Evolutionary conservation across 2,329 filamentous ascomycete genomes (phyloP), one percentile per base, ranked within the genome.

Genomic region (Calonectria honghensis): DNA sequence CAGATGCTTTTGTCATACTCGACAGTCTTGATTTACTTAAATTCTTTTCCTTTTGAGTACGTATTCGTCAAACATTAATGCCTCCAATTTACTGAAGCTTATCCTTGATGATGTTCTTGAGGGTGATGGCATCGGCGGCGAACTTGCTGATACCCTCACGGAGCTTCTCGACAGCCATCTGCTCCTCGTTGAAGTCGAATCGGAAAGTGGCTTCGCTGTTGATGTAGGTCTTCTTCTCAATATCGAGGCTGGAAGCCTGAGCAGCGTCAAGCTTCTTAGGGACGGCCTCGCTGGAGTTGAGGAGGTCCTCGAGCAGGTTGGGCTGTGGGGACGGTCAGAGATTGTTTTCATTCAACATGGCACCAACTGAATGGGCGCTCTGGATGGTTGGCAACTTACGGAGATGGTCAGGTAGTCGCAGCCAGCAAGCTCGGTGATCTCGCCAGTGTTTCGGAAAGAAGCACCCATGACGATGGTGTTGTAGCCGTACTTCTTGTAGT

Each of bases 401-500:
- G 97, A 95, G 88, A 99, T 99, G 86, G 97, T 99, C 83, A 99
- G 91, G 91, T 99, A 99, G 88, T 99, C 97, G 86, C 96, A 98
- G 85, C 97, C 97, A 85, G 96, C 96, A 77, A 99, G 93, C 91
- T 99, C 97, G 63, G 95, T 98, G 88, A 99, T 98, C 91, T 99
- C 97, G 84, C 97, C 97, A 78, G 90, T 90, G 91, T 94, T 98
- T 86, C 97, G 93, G 95, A 99, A 99, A 51, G 96, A 98, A 81
- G 97, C 97, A 85, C 97, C 97, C 97, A 99, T 99, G 88, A 99
- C 97, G 83, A 98, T 98, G 87, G 97, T 99, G 83, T 98, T 98
- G 94, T 99, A 98, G 87, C 94, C 95, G 87, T 90, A 95, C 92
- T 98, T 98, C 95, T 99, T 99, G 94, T 99, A 99, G 95, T 99